Evolutionary conservation across 371 early-diverging fungal species (phyloP), one percentile per base, ranked within the genome.

Genomic region (Mucor circinelloides): DNA sequence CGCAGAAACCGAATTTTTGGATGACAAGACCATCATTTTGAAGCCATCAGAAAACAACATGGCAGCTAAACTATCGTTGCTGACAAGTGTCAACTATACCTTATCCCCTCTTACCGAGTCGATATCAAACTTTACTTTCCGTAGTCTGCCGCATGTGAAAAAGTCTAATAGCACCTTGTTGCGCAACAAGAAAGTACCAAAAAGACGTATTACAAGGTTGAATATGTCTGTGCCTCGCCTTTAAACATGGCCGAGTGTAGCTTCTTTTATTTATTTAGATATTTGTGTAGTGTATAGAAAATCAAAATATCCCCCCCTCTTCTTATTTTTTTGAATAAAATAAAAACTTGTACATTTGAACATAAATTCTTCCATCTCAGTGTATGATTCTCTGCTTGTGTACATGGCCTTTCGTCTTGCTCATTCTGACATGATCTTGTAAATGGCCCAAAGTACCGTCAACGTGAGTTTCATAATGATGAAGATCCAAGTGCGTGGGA

Each of bases 71-170:
- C 80, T 97, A 36, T 93, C 95, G 0, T 88, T 88, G 58, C 75
- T 97, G 66, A 88, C 93, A 77, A 83, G 78, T 55, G 82, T 89
- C 65, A 89, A 95, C 70, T 95, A 92, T 73, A 95, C 96, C 36
- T 86, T 96, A 36, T 91, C 93, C 10, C 94, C 95, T 1, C 87
- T 87, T 31, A 89, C 94, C 2, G 91, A 90, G 17, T 81, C 85
- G 6, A 75, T 94, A 36, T 89, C 88, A 58, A 91, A 96, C 72
- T 86, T 87, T 32, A 87, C 94, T 0, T 93, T 89, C 73, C 86
- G 97, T 31, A 87, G 94, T 48, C 74, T 80, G 2, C 89, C 89
- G 0, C 73, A 76, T 73, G 74, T 54, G 38, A 79, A 63, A 30
- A 68, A 65, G 3, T 23, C 60, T 34, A 50, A 34, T 28, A 68